phyloP scores from a whole-genome alignment of 345 rosid species.

The Acer negundo region DNA sequence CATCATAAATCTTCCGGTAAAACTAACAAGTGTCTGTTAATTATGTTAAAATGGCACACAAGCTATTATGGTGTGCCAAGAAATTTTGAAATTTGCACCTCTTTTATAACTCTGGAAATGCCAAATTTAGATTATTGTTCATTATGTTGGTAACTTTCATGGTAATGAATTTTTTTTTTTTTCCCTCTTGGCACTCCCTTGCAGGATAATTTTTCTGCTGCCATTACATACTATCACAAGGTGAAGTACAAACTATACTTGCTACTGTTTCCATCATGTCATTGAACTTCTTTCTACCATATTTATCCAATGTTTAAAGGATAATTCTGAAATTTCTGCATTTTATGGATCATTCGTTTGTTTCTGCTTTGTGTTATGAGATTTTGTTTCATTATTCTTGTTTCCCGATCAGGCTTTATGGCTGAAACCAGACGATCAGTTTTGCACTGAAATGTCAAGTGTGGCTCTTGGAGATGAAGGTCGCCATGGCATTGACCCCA shows the following conservation, averaged over 20 bases:
- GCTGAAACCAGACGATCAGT: constrained; percentile 82
- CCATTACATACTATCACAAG: constrained; percentile 86
- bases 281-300: neutral
- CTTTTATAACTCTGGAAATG: neutral
- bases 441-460: constrained; percentile 86
- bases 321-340: neutral
- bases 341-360: neutral
- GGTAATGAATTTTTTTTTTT: neutral
- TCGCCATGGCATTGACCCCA: constrained; percentile 55
- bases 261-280: neutral
- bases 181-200: constrained; percentile 18
- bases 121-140: neutral
- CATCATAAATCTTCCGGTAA: neutral
- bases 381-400: constrained; percentile 1
- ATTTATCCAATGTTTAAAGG: neutral
- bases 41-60: neutral
- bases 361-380: neutral
- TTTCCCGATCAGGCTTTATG: constrained; percentile 62
- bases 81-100: neutral
- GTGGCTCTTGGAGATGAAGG: constrained; percentile 76
- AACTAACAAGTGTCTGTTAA: neutral
- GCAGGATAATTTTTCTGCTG: constrained; percentile 83
- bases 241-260: constrained; percentile 29
- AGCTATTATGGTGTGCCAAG: neutral
- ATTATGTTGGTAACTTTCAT: neutral